Percentiles rank a stretch among this genome's conserved stretches.
Evolutionary conservation across 345 rosid genomes (phyloP).

Genomic region (Aquilaria yunnanensis): DNA sequence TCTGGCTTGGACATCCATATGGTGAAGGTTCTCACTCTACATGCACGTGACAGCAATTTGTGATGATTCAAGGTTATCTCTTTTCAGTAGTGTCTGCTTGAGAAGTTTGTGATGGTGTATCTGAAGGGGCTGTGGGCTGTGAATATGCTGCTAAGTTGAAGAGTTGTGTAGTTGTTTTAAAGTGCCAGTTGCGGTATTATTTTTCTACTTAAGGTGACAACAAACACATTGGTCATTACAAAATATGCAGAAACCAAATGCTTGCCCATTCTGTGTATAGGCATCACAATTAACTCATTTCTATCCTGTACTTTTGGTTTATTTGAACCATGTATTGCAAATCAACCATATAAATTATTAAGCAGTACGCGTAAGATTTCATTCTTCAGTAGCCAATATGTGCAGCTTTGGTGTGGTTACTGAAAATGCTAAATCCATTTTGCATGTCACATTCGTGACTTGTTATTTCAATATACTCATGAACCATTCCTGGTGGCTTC

Average conservation of each 20-base stretch:
- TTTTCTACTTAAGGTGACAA: conserved; percentile 34
- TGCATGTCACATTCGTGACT: conserved; percentile 1
- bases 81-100: conserved; percentile 20
- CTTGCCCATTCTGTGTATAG: conserved; percentile 37
- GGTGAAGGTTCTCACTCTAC: conserved; percentile 27
- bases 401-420: conserved; percentile 10
- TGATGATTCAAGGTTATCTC: conserved; percentile 23
- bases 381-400: conserved; percentile 1
- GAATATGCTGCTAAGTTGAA: conserved; percentile 16
- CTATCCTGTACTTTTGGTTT: conserved; percentile 35
- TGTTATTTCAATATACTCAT: not conserved
- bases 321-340: conserved; percentile 23
- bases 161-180: conserved; percentile 20
- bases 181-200: conserved; percentile 15
- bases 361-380: no score
- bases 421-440: conserved; percentile 5
- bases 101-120: conserved; percentile 24
- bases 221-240: conserved; percentile 27
- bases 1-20: conserved; percentile 26
- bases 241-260: conserved; percentile 21
- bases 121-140: conserved; percentile 19
- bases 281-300: conserved; percentile 27
- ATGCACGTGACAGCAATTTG: conserved; percentile 24
- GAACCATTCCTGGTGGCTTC: not conserved
- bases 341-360: conserved; percentile 19